These are phyloP conservation scores for Botrytis elliptica DNA, from an alignment of 2,329 filamentous ascomycete genomes.

Conservation along the genomic window DNA sequence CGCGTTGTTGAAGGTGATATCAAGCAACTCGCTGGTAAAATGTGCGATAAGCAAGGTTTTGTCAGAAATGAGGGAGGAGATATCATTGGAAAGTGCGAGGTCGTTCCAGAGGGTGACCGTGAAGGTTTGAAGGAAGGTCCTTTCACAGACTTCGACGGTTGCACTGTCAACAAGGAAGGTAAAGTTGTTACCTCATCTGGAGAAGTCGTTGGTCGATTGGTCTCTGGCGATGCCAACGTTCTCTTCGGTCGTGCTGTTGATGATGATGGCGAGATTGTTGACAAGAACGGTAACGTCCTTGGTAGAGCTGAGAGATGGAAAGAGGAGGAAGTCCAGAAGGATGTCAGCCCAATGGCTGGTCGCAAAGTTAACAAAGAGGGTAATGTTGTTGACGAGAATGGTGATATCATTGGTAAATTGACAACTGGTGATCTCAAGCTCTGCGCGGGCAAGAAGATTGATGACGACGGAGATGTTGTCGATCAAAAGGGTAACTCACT, in stretches of 20 bases:
- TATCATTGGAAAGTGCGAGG: conserved; percentile 64
- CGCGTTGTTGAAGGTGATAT: conserved; percentile 66
- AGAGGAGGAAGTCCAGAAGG: conserved; percentile 53
- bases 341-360: conserved; percentile 53
- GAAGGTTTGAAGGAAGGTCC: conserved; percentile 63
- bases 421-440: conserved; percentile 64
- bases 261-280: conserved; percentile 77
- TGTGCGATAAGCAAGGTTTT: conserved; percentile 70
- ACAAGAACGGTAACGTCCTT: conserved; percentile 65
- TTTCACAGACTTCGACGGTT: conserved; percentile 64
- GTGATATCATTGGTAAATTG: conserved; percentile 64
- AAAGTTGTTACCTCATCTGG: conserved; percentile 65
- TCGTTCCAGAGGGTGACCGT: conserved; percentile 66
- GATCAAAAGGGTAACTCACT: conserved; percentile 66
- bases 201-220: conserved; percentile 69
- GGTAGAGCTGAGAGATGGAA: conserved; percentile 60
- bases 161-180: conserved; percentile 67
- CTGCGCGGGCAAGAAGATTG: conserved; percentile 67
- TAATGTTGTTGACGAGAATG: conserved; percentile 57
- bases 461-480: conserved; percentile 69
- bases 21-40: conserved; percentile 62
- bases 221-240: conserved; percentile 68
- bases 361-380: conserved; percentile 58
- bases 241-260: conserved; percentile 74
- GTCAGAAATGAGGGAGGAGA: conserved; percentile 72